A percentile compares a stretch with the other conserved stretches of the same genome.
phyloP scores from a whole-genome alignment of 768 basidiomycete species.

The button mushroom (Agaricus bisporus) region DNA sequence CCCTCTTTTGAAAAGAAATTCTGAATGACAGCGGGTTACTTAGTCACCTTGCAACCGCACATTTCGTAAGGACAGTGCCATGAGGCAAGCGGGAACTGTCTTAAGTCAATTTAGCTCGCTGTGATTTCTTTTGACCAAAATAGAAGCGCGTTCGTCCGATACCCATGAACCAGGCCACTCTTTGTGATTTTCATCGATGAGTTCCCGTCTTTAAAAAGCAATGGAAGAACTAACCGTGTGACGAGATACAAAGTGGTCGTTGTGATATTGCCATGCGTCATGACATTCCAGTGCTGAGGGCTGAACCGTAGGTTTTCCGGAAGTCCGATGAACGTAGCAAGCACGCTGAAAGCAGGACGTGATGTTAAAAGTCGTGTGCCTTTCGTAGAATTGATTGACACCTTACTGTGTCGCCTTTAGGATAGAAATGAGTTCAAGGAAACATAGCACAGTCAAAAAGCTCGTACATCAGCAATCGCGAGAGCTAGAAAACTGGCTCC shows the following conservation, averaged over 20 bases:
- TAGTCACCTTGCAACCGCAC: not conserved
- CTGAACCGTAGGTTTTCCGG: constrained; percentile 49
- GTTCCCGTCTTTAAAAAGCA: not conserved
- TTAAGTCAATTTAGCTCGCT: not conserved
- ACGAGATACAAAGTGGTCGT: constrained; percentile 49
- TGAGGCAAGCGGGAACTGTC: not conserved
- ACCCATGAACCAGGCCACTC: constrained; percentile 47
- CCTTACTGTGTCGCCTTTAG: constrained; percentile 57
- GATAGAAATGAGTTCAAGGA: not conserved
- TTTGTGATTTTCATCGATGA: constrained; percentile 13
- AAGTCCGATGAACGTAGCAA: constrained; percentile 48
- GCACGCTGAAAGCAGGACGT: constrained; percentile 37
- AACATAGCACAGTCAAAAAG: not conserved
- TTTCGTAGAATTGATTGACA: constrained; percentile 1
- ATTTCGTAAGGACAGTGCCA: not conserved
- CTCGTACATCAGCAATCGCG: constrained; percentile 56
- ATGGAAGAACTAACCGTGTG: constrained; percentile 40
- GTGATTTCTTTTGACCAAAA: constrained; percentile 18
- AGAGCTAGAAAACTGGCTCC: constrained; percentile 62
- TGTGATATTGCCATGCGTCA: constrained; percentile 75
- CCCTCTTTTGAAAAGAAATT: not conserved
- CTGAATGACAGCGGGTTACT: not conserved
- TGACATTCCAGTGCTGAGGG: constrained; percentile 56
- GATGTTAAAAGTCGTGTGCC: not conserved
- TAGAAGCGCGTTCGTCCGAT: constrained; percentile 22